Evolutionary conservation across 768 basidiomycete species (phyloP).

Genomic region (Calocybe cyanea): DNA sequence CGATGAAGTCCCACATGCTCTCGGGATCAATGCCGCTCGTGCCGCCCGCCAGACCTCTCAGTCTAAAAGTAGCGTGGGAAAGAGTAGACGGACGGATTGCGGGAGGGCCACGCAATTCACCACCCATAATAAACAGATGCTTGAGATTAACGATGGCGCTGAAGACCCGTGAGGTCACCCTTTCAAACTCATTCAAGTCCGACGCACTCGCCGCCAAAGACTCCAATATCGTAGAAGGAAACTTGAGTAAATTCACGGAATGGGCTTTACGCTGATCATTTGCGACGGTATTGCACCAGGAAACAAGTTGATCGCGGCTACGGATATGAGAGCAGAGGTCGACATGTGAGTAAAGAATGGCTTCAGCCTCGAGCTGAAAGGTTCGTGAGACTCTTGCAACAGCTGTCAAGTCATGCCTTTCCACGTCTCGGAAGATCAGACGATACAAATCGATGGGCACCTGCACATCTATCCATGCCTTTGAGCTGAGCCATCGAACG

Average conservation of each 20-base stretch:
- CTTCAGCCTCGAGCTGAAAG: slow-evolving; percentile 1
- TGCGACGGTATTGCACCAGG: neutral
- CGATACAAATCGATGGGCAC: neutral
- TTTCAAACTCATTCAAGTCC: neutral
- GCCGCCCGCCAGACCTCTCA: neutral
- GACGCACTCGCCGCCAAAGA: neutral
- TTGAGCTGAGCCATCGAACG: too few species aligned
- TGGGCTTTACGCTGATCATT: neutral
- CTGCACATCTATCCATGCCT: too few species aligned
- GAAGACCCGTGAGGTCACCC: slow-evolving; percentile 1
- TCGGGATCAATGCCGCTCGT: neutral
- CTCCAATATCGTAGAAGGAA: neutral
- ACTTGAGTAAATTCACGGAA: neutral
- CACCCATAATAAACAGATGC: slow-evolving; percentile 3
- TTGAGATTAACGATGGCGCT: slow-evolving; percentile 10
- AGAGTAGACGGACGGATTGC: slow-evolving; percentile 3
- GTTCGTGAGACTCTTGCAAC: neutral
- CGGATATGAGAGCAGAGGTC: neutral
- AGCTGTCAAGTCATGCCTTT: neutral
- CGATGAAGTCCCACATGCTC: neutral
- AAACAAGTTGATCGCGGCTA: neutral
- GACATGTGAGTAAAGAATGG: neutral
- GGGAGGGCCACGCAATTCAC: neutral
- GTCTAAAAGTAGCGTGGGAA: slow-evolving; percentile 3
- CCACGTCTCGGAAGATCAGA: neutral